Evolutionary conservation across 2,329 filamentous ascomycete species (phyloP).

Genomic region (Escovopsis weberi): DNA sequence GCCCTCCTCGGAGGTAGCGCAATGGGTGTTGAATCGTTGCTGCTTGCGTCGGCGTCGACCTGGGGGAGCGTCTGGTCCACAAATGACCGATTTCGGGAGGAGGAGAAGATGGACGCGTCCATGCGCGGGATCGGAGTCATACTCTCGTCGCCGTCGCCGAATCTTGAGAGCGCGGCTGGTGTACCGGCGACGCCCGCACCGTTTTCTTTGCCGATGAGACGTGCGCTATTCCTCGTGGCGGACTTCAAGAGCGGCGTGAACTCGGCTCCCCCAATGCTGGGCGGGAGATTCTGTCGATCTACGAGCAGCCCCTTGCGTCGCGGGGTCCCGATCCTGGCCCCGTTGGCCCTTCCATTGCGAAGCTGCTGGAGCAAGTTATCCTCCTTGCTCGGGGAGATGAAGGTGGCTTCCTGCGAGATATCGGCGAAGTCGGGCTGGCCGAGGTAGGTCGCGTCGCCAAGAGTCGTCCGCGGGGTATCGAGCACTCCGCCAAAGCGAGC

Average conservation of each 20-base stretch:
- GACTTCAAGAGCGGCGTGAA: constrained; percentile 90
- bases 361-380: constrained; percentile 60
- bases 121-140: constrained; percentile 61
- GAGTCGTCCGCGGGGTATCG: constrained; percentile 75
- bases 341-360: constrained; percentile 44
- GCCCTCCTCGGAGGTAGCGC: constrained; percentile 50
- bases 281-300: constrained; percentile 57
- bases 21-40: constrained; percentile 69
- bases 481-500: constrained; percentile 49
- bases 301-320: constrained; percentile 54
- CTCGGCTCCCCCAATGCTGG: constrained; percentile 53
- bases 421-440: constrained; percentile 56
- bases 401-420: constrained; percentile 76
- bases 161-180: constrained; percentile 46
- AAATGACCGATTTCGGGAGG: constrained; percentile 50
- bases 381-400: constrained; percentile 60
- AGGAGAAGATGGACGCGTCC: constrained; percentile 56
- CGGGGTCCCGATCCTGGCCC: constrained; percentile 55
- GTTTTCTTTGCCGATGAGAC: constrained; percentile 48
- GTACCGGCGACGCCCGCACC: constrained; percentile 46
- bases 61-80: constrained; percentile 60
- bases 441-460: constrained; percentile 73
- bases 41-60: constrained; percentile 62
- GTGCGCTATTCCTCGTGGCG: constrained; percentile 57
- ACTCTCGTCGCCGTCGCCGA: constrained; percentile 45